Evolutionary conservation across 2,329 filamentous ascomycete genomes (phyloP).

Genomic region (Neofusicoccum cordaticola): DNA sequence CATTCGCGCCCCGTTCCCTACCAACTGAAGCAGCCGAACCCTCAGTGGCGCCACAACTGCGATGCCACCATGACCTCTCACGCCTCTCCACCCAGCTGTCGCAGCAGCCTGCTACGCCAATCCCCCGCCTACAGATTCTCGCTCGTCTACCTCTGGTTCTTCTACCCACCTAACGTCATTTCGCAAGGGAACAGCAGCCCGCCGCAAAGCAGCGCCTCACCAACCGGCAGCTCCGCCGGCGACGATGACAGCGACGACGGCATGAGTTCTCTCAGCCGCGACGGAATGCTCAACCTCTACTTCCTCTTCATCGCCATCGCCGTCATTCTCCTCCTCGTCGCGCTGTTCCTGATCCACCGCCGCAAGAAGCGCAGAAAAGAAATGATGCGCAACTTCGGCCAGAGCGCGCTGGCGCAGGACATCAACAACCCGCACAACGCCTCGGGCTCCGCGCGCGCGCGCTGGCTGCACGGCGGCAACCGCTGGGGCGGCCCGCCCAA

Average conservation of each 20-base stretch:
- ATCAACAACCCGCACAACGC: constrained; percentile 26
- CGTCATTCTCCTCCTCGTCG: constrained; percentile 42
- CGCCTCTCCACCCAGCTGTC: not conserved
- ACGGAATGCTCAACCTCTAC: constrained; percentile 46
- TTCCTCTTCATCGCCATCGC: constrained; percentile 58
- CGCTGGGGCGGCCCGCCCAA: constrained; percentile 19
- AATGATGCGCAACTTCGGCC: constrained; percentile 26
- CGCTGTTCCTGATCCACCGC: constrained; percentile 45
- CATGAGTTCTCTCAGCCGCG: not conserved
- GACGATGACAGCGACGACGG: not conserved
- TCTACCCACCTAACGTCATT: constrained; percentile 37
- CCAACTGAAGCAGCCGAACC: constrained; percentile 1
- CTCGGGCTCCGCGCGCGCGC: constrained; percentile 17
- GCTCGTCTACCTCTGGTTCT: constrained; percentile 18
- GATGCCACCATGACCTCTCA: constrained; percentile 7
- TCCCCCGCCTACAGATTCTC: not conserved
- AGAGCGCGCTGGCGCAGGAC: constrained; percentile 36
- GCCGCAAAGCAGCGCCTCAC: not conserved
- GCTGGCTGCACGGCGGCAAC: constrained; percentile 27
- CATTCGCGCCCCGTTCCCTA: not conserved
- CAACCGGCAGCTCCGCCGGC: not conserved
- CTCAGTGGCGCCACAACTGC: not conserved
- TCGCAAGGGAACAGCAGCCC: not conserved
- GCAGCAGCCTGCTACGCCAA: not conserved
- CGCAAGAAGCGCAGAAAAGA: constrained; percentile 36